These are phyloP conservation scores for Aspergillus novofumigatus DNA, from an alignment of 2,329 filamentous ascomycete species.

Conservation along the genomic window DNA sequence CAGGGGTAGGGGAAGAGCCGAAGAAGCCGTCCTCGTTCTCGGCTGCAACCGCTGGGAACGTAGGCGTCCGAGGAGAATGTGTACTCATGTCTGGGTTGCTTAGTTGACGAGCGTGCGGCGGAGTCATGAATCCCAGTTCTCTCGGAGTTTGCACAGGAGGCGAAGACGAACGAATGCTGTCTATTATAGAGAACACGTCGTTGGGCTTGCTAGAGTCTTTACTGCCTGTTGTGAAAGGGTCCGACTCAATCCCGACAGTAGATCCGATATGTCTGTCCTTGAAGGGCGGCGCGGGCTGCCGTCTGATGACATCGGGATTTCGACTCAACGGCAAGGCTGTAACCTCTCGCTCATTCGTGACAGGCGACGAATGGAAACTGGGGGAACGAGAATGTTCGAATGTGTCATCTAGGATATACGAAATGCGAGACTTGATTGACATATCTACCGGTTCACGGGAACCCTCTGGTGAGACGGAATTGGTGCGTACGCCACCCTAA, in stretches of 20 bases:
- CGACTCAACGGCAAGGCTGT: conserved; percentile 17
- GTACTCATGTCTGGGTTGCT: conserved; percentile 19
- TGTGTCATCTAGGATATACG: conserved; percentile 14
- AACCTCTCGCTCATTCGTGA: conserved; percentile 16
- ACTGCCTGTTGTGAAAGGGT: conserved; percentile 41
- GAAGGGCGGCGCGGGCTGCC: conserved; percentile 36
- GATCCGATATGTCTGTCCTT: conserved; percentile 63
- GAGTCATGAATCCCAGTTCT: conserved; percentile 25
- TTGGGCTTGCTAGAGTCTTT: conserved; percentile 68
- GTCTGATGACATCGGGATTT: conserved; percentile 26
- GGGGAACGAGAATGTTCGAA: conserved; percentile 7
- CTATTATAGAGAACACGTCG: conserved; percentile 63
- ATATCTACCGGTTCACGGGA: conserved; percentile 1
- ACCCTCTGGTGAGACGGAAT: background rate
- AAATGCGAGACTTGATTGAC: conserved; percentile 12
- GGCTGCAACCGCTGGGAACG: conserved; percentile 32
- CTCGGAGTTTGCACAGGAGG: conserved; percentile 24
- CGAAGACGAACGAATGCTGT: conserved; percentile 56
- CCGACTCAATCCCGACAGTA: conserved; percentile 61
- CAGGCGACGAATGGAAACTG: conserved; percentile 27
- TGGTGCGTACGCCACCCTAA: background rate
- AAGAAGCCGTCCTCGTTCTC: conserved; percentile 45
- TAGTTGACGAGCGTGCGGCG: conserved; percentile 25
- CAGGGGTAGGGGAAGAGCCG: conserved; percentile 51
- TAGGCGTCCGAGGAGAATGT: conserved; percentile 40